Conservation (phyloP, 2,329 filamentous ascomycete species). For the Fusarium sp. region DNA sequence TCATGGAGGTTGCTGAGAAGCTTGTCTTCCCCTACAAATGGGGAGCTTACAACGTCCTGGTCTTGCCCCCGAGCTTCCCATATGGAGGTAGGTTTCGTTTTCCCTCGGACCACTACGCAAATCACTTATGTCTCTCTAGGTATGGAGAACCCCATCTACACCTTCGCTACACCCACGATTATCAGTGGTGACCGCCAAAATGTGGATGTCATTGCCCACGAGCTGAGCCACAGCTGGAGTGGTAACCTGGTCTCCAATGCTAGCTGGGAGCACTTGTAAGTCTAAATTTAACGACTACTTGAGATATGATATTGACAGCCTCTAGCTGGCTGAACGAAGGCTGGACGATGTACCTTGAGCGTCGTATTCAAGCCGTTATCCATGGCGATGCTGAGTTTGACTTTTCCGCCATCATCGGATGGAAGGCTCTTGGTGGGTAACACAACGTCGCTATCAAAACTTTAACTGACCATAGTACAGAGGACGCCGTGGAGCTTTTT, state of each 20-base stretch:
- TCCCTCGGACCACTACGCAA: not conserved
- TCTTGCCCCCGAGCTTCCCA: conserved; percentile 89
- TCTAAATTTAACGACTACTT: conserved; percentile 9
- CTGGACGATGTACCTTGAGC: conserved; percentile 95
- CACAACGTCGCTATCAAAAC: not conserved
- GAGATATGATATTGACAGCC: conserved; percentile 3
- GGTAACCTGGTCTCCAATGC: conserved; percentile 85
- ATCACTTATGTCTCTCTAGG: conserved; percentile 53
- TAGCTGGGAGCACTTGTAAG: conserved; percentile 83
- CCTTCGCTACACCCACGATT: conserved; percentile 93
- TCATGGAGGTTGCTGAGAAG: conserved; percentile 86
- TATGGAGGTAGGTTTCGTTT: conserved; percentile 72
- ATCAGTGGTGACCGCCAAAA: conserved; percentile 93
- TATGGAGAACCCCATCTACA: conserved; percentile 94
- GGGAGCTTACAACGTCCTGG: conserved; percentile 94
- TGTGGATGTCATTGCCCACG: conserved; percentile 95
- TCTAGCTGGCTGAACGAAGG: conserved; percentile 77
- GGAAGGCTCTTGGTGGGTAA: conserved; percentile 78
- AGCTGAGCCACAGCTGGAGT: conserved; percentile 81
- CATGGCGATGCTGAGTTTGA: conserved; percentile 89
- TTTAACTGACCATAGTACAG: conserved; percentile 49
- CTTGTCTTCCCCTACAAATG: conserved; percentile 88
- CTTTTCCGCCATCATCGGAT: conserved; percentile 95
- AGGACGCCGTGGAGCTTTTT: conserved; percentile 81
- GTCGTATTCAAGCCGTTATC: conserved; percentile 79